Percentiles rank a stretch among this genome's conserved stretches.
These are phyloP conservation scores for Yamadazyma paraphyllophila DNA, from an alignment of 805 yeast genomes.

Conservation along the genomic window DNA sequence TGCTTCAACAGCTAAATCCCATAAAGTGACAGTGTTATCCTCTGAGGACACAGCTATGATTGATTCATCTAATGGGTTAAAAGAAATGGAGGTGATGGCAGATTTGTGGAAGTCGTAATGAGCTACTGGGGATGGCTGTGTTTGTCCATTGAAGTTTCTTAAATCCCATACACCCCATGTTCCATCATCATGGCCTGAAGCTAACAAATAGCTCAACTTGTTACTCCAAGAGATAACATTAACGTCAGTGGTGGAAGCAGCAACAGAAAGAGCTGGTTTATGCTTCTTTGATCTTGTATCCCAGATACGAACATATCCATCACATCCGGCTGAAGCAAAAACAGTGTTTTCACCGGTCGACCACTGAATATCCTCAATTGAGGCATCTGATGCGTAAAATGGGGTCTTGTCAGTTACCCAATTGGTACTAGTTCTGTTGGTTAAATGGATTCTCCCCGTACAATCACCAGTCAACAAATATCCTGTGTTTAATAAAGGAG, in stretches of 20 bases:
- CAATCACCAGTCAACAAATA: constrained; percentile 85
- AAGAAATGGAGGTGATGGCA: constrained; percentile 88
- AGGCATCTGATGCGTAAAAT: constrained; percentile 62
- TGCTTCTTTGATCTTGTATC: constrained; percentile 92
- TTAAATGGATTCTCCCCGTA: constrained; percentile 76
- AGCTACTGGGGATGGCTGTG: constrained; percentile 79
- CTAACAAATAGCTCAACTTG: constrained; percentile 80
- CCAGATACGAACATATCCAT: constrained; percentile 92
- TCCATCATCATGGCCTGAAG: constrained; percentile 97
- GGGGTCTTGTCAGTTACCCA: constrained; percentile 90
- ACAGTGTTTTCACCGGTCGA: constrained; percentile 88
- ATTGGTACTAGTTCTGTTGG: constrained; percentile 69
- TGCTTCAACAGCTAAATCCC: constrained; percentile 99
- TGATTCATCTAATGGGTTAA: constrained; percentile 94
- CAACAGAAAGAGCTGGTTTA: constrained; percentile 82
- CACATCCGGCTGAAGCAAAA: constrained; percentile 92
- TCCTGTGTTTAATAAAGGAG: constrained; percentile 79
- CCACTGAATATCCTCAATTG: constrained; percentile 98
- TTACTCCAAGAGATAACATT: constrained; percentile 96
- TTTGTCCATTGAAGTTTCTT: constrained; percentile 66
- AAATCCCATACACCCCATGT: constrained; percentile 98
- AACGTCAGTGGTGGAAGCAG: constrained; percentile 79
- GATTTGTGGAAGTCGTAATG: constrained; percentile 93
- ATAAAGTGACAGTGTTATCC: constrained; percentile 93
- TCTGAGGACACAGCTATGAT: constrained; percentile 94